A percentile compares a stretch with the other conserved stretches of the same genome.
These are phyloP conservation scores for Leccinum aurantiacum DNA, from an alignment of 768 basidiomycete genomes.

Conservation along the genomic window DNA sequence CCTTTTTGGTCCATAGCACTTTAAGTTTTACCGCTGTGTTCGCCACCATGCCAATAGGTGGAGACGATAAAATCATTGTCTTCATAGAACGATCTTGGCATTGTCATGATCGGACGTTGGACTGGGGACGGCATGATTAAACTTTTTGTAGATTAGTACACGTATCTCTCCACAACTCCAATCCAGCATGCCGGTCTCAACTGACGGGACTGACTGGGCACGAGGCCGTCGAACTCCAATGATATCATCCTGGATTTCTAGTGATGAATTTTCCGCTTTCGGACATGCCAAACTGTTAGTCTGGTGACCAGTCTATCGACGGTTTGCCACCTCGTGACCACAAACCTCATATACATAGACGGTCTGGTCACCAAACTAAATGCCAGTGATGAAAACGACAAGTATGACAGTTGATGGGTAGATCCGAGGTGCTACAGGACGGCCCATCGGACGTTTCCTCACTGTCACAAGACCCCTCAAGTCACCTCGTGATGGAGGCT, in stretches of 20 bases:
- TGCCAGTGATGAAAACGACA: background rate
- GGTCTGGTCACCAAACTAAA: no score
- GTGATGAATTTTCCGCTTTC: background rate
- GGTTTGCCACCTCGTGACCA: no score
- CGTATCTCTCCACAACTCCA: constrained; percentile 4
- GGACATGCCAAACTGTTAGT: background rate
- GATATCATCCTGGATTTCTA: background rate
- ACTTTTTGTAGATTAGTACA: background rate
- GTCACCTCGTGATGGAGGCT: background rate
- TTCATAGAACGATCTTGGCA: background rate
- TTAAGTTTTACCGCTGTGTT: constrained; percentile 11
- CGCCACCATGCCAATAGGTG: constrained; percentile 6
- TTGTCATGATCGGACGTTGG: background rate
- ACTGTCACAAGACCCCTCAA: background rate
- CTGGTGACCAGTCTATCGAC: no score
- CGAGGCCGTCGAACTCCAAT: background rate
- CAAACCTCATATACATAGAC: no score
- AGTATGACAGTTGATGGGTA: no score
- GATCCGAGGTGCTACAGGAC: no score
- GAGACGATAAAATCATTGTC: background rate
- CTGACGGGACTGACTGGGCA: background rate
- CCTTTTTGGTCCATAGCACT: constrained; percentile 23
- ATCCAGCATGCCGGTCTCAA: background rate
- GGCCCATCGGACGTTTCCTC: no score
- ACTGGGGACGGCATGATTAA: background rate